phyloP scores from a whole-genome alignment of 495 filamentous ascomycete genomes.

The Hapsidospora chrysogenum region DNA sequence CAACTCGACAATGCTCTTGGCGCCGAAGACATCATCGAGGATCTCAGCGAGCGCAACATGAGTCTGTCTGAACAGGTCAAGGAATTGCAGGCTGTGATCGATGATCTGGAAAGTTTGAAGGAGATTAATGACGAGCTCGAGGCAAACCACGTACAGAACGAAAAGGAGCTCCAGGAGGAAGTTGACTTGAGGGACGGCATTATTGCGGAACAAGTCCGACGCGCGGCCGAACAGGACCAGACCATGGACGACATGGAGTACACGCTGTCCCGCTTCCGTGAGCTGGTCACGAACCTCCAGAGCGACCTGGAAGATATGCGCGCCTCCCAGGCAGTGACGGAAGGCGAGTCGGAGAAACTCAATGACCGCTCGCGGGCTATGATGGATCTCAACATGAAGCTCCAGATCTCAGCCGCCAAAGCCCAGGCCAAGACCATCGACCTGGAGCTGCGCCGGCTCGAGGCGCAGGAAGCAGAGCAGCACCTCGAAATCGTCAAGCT shows the following conservation, averaged over 20 bases:
- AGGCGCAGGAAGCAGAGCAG: slow-evolving; percentile 76
- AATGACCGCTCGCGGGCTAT: slow-evolving; percentile 73
- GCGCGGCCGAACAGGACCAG: slow-evolving; percentile 49
- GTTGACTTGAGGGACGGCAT: slow-evolving; percentile 66
- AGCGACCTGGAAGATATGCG: slow-evolving; percentile 80
- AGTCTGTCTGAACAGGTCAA: slow-evolving; percentile 66
- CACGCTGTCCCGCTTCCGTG: slow-evolving; percentile 71
- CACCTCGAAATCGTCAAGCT: slow-evolving; percentile 74
- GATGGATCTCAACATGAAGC: slow-evolving; percentile 89
- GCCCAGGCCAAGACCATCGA: slow-evolving; percentile 88
- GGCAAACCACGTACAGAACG: slow-evolving; percentile 78
- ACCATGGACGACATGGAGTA: slow-evolving; percentile 77
- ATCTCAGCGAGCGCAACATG: slow-evolving; percentile 73
- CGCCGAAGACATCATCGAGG: slow-evolving; percentile 86
- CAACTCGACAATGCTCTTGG: slow-evolving; percentile 79
- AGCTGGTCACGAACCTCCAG: slow-evolving; percentile 74
- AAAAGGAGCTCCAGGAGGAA: slow-evolving; percentile 88
- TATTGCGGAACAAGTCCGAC: slow-evolving; percentile 58
- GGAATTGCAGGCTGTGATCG: slow-evolving; percentile 60
- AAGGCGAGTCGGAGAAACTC: slow-evolving; percentile 78
- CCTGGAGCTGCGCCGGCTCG: slow-evolving; percentile 70
- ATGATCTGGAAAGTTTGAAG: slow-evolving; percentile 72
- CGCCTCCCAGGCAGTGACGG: slow-evolving; percentile 77
- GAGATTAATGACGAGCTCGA: slow-evolving; percentile 92
- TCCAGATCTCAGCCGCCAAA: slow-evolving; percentile 77